A percentile compares a stretch with the other conserved stretches of the same genome.
These are phyloP conservation scores for Persicaria tinctoria DNA, from an alignment of 148 eudicot species.

Conservation along the genomic window DNA sequence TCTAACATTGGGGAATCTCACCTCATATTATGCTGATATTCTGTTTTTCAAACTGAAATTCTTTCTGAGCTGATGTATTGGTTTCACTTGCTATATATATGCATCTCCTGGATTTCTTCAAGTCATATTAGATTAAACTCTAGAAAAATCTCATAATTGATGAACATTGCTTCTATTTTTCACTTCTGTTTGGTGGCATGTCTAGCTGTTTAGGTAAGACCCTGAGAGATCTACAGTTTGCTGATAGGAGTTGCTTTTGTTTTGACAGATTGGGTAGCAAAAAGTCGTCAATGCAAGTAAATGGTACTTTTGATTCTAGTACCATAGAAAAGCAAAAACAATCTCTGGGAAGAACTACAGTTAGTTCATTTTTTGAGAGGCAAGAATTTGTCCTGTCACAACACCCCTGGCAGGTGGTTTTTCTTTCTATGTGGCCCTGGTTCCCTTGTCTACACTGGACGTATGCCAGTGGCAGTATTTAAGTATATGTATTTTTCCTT, in stretches of 20 bases:
- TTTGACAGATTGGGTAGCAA: constrained; percentile 47
- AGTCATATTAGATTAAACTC: neutral
- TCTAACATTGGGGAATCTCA: neutral
- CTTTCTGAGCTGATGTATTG: neutral
- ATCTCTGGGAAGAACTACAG: constrained; percentile 50
- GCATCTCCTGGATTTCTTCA: neutral
- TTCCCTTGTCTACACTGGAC: constrained; percentile 3
- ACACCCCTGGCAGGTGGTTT: constrained; percentile 81
- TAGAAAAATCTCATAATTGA: neutral
- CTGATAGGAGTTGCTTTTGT: constrained; percentile 5
- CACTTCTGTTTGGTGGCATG: neutral
- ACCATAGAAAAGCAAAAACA: constrained; percentile 31
- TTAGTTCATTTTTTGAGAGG: constrained; percentile 74
- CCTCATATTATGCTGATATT: neutral
- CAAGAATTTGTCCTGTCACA: constrained; percentile 63
- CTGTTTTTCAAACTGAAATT: neutral
- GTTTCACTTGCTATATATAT: neutral
- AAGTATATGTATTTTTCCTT: neutral
- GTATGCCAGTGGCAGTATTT: constrained; percentile 10
- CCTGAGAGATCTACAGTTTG: neutral
- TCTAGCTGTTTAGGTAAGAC: neutral
- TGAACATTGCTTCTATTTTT: neutral
- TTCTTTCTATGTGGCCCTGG: neutral
- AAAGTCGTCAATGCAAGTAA: constrained; percentile 29
- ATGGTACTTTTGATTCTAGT: constrained; percentile 28